Evolutionary conservation across 805 yeast species (phyloP).

Genomic region (Hanseniaspora nectarophila): DNA sequence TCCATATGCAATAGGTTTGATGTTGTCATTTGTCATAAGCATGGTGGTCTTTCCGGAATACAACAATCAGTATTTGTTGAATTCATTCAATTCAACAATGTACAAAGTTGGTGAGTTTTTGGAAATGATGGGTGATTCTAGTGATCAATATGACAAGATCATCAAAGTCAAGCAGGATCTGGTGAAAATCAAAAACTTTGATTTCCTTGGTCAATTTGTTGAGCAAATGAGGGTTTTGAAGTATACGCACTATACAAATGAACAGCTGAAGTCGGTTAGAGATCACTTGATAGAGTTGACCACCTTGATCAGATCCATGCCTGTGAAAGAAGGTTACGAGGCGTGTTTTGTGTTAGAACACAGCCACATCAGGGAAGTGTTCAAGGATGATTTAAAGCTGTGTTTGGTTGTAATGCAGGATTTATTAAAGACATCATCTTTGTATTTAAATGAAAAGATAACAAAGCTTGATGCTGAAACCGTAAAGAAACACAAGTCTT

Average conservation of each 20-base stretch:
- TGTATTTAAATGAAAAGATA: not conserved
- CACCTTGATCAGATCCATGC: conserved; percentile 7
- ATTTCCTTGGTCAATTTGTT: not conserved
- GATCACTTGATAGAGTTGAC: conserved; percentile 6
- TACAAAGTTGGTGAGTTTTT: conserved; percentile 21
- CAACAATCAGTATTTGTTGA: conserved; percentile 30
- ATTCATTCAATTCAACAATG: conserved; percentile 22
- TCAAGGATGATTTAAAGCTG: not conserved
- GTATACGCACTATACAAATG: not conserved
- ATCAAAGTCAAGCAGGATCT: not conserved
- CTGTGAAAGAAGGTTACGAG: not conserved
- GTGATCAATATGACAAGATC: not conserved
- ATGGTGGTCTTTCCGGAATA: conserved; percentile 31
- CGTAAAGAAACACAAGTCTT: not conserved
- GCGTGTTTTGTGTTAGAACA: not conserved
- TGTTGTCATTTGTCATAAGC: conserved; percentile 30
- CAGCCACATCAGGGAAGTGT: not conserved
- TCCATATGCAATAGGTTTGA: conserved; percentile 36
- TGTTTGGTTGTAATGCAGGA: not conserved
- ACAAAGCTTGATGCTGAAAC: not conserved
- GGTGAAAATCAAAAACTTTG: conserved; percentile 10
- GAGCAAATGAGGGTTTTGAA: conserved; percentile 3
- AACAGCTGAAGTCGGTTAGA: conserved; percentile 3
- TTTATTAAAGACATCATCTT: not conserved
- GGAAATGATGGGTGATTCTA: conserved; percentile 16